phyloP scores from a whole-genome alignment of 345 rosid species.

The Syzygium oleosum region DNA sequence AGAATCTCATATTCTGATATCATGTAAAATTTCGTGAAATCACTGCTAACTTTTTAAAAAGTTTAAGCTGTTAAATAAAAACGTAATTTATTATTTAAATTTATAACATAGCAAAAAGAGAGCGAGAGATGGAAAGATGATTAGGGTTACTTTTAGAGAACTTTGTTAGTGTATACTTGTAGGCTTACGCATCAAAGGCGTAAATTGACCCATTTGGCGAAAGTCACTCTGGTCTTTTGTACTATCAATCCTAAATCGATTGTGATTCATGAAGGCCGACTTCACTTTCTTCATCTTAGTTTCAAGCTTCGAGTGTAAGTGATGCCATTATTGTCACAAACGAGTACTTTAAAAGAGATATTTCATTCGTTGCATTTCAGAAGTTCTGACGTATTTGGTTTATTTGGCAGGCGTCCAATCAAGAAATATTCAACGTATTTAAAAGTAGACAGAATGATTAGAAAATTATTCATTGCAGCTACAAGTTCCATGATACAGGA shows the following conservation, averaged over 20 bases:
- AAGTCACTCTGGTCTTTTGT: background rate
- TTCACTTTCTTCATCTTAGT: background rate
- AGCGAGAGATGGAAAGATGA: background rate
- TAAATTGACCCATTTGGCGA: background rate
- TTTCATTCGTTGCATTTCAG: no score
- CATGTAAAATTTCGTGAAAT: no score
- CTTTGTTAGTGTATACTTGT: background rate
- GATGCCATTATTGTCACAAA: background rate
- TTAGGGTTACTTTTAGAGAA: background rate
- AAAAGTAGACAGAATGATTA: background rate
- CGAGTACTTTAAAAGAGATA: background rate
- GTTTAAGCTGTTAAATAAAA: no score
- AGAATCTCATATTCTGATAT: no score
- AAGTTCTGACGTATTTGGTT: no score
- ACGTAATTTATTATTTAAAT: no score
- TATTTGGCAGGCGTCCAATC: background rate
- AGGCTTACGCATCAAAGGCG: no score
- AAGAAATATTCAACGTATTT: background rate
- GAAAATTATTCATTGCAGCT: background rate
- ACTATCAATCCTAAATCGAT: accelerated
- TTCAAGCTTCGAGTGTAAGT: no score
- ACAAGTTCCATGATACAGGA: background rate
- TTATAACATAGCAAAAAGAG: no score
- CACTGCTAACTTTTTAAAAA: no score
- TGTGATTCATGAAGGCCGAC: background rate